These are phyloP conservation scores for Kalanchoe fedtschenkoi DNA, from an alignment of 164 flowering plant genomes.

Conservation along the genomic window DNA sequence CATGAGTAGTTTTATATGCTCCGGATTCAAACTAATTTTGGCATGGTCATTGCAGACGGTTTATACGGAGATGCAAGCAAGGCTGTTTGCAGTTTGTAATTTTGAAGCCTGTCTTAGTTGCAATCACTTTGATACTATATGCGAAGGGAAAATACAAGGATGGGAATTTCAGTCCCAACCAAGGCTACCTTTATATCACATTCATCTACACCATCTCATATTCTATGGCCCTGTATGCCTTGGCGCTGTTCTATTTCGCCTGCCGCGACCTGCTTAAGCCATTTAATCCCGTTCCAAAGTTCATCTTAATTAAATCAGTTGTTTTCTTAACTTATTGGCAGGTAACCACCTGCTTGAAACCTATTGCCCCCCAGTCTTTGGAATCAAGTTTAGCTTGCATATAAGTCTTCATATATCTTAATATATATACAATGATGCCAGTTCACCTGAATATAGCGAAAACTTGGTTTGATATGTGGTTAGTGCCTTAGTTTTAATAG, in stretches of 20 bases:
- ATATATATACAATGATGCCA: too few relatives aligned
- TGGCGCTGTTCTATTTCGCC: slow-evolving; percentile 89
- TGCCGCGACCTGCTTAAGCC: slow-evolving; percentile 93
- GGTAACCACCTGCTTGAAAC: slow-evolving; percentile 27
- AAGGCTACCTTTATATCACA: slow-evolving; percentile 81
- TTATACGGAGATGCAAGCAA: slow-evolving; percentile 95
- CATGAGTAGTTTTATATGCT: not conserved
- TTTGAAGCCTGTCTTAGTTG: slow-evolving; percentile 81
- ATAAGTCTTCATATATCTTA: too few relatives aligned
- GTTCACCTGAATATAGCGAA: too few relatives aligned
- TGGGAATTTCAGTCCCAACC: slow-evolving; percentile 81
- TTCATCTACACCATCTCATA: slow-evolving; percentile 89
- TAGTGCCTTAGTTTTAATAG: too few relatives aligned
- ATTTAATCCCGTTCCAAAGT: slow-evolving; percentile 96
- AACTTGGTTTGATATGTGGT: too few relatives aligned
- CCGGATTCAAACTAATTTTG: not conserved
- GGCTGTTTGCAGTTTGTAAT: slow-evolving; percentile 97
- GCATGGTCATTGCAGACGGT: slow-evolving; percentile 52
- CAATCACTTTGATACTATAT: slow-evolving; percentile 69
- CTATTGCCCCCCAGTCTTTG: too few relatives aligned
- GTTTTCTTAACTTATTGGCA: slow-evolving; percentile 98
- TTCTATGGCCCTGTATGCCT: slow-evolving; percentile 76
- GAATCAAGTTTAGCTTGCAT: too few relatives aligned
- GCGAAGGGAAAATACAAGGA: slow-evolving; percentile 90
- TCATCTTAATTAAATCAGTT: slow-evolving; percentile 83